These are phyloP conservation scores for Theobroma grandiflorum DNA, from an alignment of 441 rosid species.

Conservation along the genomic window DNA sequence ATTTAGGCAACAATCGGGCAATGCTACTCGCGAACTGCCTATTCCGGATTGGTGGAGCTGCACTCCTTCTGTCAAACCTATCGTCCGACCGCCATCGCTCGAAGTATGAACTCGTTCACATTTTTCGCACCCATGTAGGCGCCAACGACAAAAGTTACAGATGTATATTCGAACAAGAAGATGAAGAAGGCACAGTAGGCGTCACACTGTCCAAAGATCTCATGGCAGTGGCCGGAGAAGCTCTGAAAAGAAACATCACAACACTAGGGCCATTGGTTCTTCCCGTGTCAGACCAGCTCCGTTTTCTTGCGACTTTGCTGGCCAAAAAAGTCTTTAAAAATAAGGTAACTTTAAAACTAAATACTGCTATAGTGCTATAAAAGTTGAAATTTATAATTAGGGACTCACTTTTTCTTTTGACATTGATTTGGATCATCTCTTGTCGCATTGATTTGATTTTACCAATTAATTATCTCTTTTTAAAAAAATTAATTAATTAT, in stretches of 20 bases:
- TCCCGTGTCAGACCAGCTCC: conserved; percentile 57
- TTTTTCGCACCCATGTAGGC: conserved; percentile 37
- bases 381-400: no score
- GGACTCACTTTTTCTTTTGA: no score
- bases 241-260: conserved; percentile 55
- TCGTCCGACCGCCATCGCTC: conserved; percentile 32
- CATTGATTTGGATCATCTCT: no score
- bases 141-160: conserved; percentile 30
- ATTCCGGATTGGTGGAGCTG: conserved; percentile 41
- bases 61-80: conserved; percentile 39
- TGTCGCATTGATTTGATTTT: no score
- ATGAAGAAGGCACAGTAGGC: conserved; percentile 34
- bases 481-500: no score
- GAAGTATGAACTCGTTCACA: conserved; percentile 34
- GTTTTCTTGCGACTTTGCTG: conserved; percentile 39
- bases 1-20: conserved; percentile 33
- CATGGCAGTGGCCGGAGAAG: conserved; percentile 55
- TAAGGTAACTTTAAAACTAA: conserved; percentile 27
- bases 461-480: no score
- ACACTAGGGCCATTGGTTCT: conserved; percentile 57
- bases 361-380: no score
- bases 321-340: conserved; percentile 44
- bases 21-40: conserved; percentile 39
- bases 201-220: conserved; percentile 53
- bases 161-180: conserved; percentile 36